phyloP scores from a whole-genome alignment of 495 filamentous ascomycete genomes.

The Hypoxylon lenormandii region DNA sequence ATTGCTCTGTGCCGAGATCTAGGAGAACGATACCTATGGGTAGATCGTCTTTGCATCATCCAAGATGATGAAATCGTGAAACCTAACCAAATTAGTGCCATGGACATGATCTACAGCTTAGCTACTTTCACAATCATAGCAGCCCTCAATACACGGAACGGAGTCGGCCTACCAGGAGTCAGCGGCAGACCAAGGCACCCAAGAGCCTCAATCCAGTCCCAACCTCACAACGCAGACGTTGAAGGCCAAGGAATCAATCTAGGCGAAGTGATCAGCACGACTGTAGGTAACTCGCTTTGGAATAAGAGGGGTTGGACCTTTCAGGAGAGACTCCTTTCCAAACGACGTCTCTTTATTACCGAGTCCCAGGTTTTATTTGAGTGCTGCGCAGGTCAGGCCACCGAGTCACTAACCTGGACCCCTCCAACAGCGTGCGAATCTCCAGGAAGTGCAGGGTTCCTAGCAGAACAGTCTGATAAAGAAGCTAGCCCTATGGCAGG shows the following conservation, averaged over 20 bases:
- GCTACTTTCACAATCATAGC: slow-evolving; percentile 41
- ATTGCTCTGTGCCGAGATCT: slow-evolving; percentile 34
- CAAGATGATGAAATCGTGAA: slow-evolving; percentile 44
- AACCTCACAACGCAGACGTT: neutral
- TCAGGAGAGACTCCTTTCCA: slow-evolving; percentile 52
- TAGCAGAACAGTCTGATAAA: neutral
- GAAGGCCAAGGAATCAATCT: neutral
- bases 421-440: neutral
- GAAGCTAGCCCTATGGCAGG: neutral
- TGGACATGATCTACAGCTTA: slow-evolving; percentile 44
- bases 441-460: neutral
- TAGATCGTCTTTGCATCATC: slow-evolving; percentile 51
- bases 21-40: slow-evolving; percentile 49
- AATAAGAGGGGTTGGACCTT: slow-evolving; percentile 55
- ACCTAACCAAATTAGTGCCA: slow-evolving; percentile 27
- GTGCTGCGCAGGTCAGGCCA: slow-evolving; percentile 39
- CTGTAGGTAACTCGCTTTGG: slow-evolving; percentile 41
- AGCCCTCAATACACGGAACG: slow-evolving; percentile 25
- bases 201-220: slow-evolving; percentile 1
- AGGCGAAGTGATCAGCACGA: neutral
- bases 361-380: slow-evolving; percentile 42
- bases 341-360: slow-evolving; percentile 47
- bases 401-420: slow-evolving; percentile 42
- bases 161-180: neutral
- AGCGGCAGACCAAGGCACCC: slow-evolving; percentile 1